These are phyloP conservation scores for Tetrapisispora iriomotensis DNA, from an alignment of 805 yeast genomes.

Conservation along the genomic window DNA sequence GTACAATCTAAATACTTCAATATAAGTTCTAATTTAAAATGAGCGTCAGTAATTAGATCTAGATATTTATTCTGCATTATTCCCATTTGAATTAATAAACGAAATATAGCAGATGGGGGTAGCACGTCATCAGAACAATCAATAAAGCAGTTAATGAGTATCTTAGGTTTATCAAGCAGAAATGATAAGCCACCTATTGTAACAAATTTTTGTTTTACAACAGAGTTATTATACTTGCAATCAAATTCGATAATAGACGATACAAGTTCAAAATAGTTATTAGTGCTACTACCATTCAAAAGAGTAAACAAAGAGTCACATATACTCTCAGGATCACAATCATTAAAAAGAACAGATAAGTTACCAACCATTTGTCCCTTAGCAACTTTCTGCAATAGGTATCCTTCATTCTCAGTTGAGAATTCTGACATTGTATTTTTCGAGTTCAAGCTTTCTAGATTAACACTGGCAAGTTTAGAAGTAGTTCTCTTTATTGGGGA, in stretches of 20 bases:
- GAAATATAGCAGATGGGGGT: not conserved
- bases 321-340: conserved; percentile 10
- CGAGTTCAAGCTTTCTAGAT: not conserved
- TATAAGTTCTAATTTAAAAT: conserved; percentile 15
- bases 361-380: conserved; percentile 5
- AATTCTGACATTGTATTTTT: not conserved
- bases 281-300: conserved; percentile 1
- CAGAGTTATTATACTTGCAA: conserved; percentile 11
- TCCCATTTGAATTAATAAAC: conserved; percentile 19
- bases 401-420: conserved; percentile 1
- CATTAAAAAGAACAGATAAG: conserved; percentile 8
- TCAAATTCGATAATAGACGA: conserved; percentile 17
- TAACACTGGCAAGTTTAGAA: not conserved
- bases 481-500: conserved; percentile 2
- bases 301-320: conserved; percentile 8
- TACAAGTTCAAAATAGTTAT: not conserved
- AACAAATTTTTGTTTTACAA: conserved; percentile 14
- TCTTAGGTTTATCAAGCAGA: conserved; percentile 6
- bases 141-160: conserved; percentile 7
- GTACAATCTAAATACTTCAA: conserved; percentile 16
- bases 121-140: conserved; percentile 5
- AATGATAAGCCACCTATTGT: conserved; percentile 21
- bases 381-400: not conserved
- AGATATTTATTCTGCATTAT: conserved; percentile 14
- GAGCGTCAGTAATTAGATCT: conserved; percentile 6